These are phyloP conservation scores for Penicillium goetzii DNA, from an alignment of 495 filamentous ascomycete genomes.

Conservation along the genomic window DNA sequence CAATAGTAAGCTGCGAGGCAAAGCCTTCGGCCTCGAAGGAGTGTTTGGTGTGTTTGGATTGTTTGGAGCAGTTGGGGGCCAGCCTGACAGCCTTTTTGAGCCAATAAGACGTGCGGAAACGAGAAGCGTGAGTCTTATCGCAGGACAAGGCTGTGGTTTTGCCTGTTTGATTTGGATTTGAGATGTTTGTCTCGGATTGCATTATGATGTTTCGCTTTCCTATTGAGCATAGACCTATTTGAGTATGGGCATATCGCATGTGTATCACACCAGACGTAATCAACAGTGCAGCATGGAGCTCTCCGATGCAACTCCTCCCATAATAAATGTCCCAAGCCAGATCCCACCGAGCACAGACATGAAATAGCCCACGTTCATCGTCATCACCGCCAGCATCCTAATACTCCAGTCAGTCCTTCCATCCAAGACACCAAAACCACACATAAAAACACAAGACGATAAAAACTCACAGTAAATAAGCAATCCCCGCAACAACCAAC, in stretches of 20 bases:
- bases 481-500: conserved; percentile 28
- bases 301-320: conserved; percentile 36
- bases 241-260: background rate
- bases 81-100: background rate
- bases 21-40: background rate
- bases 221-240: background rate
- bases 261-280: background rate
- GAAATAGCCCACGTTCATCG: conserved; percentile 42
- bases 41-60: conserved; percentile 7
- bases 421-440: background rate
- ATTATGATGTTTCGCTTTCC: no score
- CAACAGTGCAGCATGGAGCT: conserved; percentile 33
- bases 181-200: background rate
- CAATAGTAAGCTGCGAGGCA: background rate
- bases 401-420: background rate
- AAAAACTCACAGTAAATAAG: conserved; percentile 33
- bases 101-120: background rate
- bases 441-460: background rate
- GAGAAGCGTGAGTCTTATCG: background rate
- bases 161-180: background rate
- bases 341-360: conserved; percentile 34
- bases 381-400: conserved; percentile 41
- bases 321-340: conserved; percentile 36
- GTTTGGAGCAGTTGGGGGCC: conserved; percentile 1
- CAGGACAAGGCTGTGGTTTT: background rate